These are phyloP conservation scores for Aspergillus sp. DNA, from an alignment of 2,329 filamentous ascomycete species.

Conservation along the genomic window DNA sequence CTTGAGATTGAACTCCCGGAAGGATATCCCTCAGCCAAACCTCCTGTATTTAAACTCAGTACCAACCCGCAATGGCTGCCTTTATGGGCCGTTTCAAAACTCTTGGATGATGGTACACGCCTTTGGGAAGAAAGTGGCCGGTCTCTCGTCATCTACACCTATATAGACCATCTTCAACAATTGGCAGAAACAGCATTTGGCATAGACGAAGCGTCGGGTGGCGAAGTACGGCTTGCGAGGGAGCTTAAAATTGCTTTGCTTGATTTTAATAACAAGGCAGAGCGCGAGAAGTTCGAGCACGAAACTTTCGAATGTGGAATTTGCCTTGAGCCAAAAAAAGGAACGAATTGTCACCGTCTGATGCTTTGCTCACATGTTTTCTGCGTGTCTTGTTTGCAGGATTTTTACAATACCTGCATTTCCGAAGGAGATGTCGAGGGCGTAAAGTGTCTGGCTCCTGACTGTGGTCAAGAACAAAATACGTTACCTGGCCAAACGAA, in stretches of 20 bases:
- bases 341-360: conserved; percentile 75
- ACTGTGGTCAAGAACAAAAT: conserved; percentile 67
- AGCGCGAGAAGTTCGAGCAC: conserved; percentile 72
- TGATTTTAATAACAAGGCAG: conserved; percentile 74
- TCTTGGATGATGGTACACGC: conserved; percentile 48
- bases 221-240: conserved; percentile 49
- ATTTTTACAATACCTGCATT: conserved; percentile 88
- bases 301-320: conserved; percentile 86
- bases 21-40: conserved; percentile 55
- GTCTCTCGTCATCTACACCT: conserved; percentile 58
- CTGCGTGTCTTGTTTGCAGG: conserved; percentile 80
- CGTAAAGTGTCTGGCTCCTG: conserved; percentile 77
- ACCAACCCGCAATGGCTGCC: conserved; percentile 57
- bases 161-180: conserved; percentile 62
- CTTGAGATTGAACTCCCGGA: conserved; percentile 55
- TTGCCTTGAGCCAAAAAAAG: conserved; percentile 91
- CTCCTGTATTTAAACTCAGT: conserved; percentile 52
- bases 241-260: conserved; percentile 67
- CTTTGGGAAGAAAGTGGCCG: conserved; percentile 63
- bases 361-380: conserved; percentile 87
- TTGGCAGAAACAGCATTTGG: conserved; percentile 57
- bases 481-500: conserved; percentile 27
- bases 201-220: conserved; percentile 40
- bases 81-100: conserved; percentile 39
- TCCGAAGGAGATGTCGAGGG: conserved; percentile 76